phyloP scores from a whole-genome alignment of 352 stramenopile species.

The Thalassiosira hispida region DNA sequence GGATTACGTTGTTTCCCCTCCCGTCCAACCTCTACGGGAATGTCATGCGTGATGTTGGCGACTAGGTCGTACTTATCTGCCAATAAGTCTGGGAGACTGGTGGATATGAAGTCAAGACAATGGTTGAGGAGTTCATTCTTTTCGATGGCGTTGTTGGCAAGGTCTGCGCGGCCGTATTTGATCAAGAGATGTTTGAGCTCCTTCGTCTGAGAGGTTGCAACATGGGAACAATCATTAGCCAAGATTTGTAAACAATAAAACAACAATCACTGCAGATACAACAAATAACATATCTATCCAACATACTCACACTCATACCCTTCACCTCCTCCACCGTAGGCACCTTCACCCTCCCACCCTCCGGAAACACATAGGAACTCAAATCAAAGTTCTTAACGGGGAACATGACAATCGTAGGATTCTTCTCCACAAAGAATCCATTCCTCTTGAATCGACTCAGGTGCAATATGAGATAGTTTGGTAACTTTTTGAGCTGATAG shows the following conservation, averaged over 20 bases:
- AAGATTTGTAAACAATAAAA: neutral
- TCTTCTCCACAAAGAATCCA: slow-evolving; percentile 99
- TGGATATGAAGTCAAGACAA: slow-evolving; percentile 71
- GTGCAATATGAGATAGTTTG: slow-evolving; percentile 96
- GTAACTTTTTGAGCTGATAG: slow-evolving; percentile 93
- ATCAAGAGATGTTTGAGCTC: slow-evolving; percentile 40
- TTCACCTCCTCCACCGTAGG: slow-evolving; percentile 68
- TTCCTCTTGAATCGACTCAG: slow-evolving; percentile 97
- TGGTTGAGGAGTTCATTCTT: slow-evolving; percentile 73
- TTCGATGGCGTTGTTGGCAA: slow-evolving; percentile 61
- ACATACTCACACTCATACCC: slow-evolving; percentile 73
- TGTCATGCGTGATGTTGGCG: slow-evolving; percentile 97
- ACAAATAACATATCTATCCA: too few species aligned
- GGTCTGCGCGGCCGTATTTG: slow-evolving; percentile 43
- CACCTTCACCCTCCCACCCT: slow-evolving; percentile 43
- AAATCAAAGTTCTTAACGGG: slow-evolving; percentile 99
- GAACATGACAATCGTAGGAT: slow-evolving; percentile 99
- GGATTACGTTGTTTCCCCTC: slow-evolving; percentile 90
- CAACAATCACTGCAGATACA: too few species aligned
- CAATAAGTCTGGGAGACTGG: slow-evolving; percentile 72
- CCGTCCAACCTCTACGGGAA: slow-evolving; percentile 90
- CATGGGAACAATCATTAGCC: neutral
- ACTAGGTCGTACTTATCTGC: slow-evolving; percentile 96
- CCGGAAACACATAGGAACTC: slow-evolving; percentile 73
- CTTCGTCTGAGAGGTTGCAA: slow-evolving; percentile 11